Conservation (phyloP, 2,329 filamentous ascomycete species). For the Pleochaeta shiraiana region DNA sequence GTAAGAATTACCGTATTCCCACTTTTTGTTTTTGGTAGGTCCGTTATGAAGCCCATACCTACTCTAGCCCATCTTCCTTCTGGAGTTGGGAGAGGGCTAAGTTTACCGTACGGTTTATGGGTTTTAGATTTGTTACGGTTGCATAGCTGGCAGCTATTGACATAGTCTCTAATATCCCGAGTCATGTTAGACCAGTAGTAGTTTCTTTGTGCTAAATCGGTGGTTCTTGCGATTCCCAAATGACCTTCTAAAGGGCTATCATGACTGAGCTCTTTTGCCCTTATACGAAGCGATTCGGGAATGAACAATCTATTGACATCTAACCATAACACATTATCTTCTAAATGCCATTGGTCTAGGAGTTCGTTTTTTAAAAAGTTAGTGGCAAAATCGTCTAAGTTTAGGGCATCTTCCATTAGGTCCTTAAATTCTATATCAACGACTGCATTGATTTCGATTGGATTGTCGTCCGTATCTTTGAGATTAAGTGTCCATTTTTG, state of each 20-base stretch:
- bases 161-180: neutral
- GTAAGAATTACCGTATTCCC: neutral
- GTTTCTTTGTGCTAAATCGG: neutral
- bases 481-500: neutral
- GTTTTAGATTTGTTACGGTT: neutral
- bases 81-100: neutral
- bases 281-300: conserved; percentile 2
- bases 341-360: neutral
- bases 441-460: neutral
- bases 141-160: neutral
- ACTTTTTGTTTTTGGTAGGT: conserved; percentile 1
- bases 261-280: conserved; percentile 3
- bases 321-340: neutral
- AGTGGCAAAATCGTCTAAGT: neutral
- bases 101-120: neutral
- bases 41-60: neutral
- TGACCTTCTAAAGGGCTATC: neutral
- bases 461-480: neutral
- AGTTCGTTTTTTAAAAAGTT: neutral
- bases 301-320: neutral
- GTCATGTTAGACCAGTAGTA: conserved; percentile 1
- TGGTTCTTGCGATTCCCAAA: neutral
- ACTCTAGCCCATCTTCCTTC: conserved; percentile 3
- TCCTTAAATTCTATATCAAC: neutral
- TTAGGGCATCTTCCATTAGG: neutral